Conservation (phyloP, 192 early-diverging fungal genomes). For the Rhizophagus sp. region DNA sequence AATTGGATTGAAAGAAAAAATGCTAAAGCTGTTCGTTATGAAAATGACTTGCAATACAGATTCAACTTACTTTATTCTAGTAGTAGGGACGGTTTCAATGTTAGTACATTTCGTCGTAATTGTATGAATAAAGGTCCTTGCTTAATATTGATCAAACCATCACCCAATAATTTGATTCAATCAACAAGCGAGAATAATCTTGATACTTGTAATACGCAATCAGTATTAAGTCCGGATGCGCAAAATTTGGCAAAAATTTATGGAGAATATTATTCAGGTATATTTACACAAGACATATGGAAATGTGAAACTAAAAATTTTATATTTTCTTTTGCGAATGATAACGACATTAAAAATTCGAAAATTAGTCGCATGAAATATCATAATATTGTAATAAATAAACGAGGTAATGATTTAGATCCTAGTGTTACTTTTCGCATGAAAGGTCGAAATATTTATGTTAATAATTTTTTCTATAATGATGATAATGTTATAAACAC, state of each 20-base stretch:
- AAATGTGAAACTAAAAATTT: neutral
- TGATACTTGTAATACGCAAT: too few relatives aligned
- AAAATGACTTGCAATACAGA: neutral
- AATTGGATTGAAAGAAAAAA: neutral
- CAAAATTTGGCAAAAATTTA: too few relatives aligned
- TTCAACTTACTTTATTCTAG: conserved; percentile 2
- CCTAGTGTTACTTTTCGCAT: neutral
- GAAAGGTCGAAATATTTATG: neutral
- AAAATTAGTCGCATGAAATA: too few relatives aligned
- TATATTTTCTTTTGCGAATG: neutral
- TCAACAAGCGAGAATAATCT: too few relatives aligned
- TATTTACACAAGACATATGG: neutral
- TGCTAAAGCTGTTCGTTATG: neutral
- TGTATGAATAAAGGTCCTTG: too few relatives aligned
- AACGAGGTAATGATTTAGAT: too few relatives aligned
- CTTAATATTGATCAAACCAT: too few relatives aligned
- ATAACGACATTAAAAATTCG: too few relatives aligned
- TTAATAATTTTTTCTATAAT: neutral
- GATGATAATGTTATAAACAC: neutral
- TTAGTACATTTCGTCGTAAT: too few relatives aligned
- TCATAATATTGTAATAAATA: too few relatives aligned
- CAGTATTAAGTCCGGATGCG: too few relatives aligned
- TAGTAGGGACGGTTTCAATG: conserved; percentile 1
- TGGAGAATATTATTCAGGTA: neutral
- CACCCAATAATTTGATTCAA: too few relatives aligned